phyloP scores from a whole-genome alignment of 139 green algal species.

The Chlamydomonas incerta region DNA sequence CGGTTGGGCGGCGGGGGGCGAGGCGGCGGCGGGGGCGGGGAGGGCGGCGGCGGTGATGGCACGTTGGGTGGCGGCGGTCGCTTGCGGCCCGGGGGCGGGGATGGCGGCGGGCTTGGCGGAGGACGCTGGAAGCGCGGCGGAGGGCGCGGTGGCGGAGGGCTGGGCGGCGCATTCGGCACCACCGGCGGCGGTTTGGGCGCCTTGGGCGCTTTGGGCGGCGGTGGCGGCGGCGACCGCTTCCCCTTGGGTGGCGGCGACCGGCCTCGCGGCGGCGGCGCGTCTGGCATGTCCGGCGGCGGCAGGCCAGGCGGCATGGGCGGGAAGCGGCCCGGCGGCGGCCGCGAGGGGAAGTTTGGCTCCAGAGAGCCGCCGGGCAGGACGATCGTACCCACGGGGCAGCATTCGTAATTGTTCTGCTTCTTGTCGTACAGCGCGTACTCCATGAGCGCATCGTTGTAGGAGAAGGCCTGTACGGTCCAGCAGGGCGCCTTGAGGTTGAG shows the following conservation, averaged over 20 bases:
- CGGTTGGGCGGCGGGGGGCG: too few relatives aligned
- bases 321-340: not conserved
- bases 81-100: not conserved
- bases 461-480: not conserved
- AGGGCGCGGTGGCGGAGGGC: not conserved
- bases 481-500: slow-evolving; percentile 34
- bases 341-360: not conserved
- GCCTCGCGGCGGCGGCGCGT: not conserved
- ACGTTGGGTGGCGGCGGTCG: too few relatives aligned
- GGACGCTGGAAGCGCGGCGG: not conserved
- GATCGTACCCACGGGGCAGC: slow-evolving; percentile 2
- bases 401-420: slow-evolving; percentile 39
- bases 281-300: not conserved
- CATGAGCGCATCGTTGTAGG: not conserved
- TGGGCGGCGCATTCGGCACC: too few relatives aligned
- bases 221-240: not conserved
- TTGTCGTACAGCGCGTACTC: slow-evolving; percentile 38
- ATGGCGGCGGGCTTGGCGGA: too few relatives aligned
- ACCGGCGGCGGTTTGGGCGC: not conserved
- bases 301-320: not conserved
- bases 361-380: not conserved
- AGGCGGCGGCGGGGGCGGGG: too few relatives aligned
- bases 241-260: not conserved
- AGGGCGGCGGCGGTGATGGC: too few relatives aligned
- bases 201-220: too few relatives aligned